phyloP scores from a whole-genome alignment of 805 yeast genomes.

The Saccharomycopsis capsularis region DNA sequence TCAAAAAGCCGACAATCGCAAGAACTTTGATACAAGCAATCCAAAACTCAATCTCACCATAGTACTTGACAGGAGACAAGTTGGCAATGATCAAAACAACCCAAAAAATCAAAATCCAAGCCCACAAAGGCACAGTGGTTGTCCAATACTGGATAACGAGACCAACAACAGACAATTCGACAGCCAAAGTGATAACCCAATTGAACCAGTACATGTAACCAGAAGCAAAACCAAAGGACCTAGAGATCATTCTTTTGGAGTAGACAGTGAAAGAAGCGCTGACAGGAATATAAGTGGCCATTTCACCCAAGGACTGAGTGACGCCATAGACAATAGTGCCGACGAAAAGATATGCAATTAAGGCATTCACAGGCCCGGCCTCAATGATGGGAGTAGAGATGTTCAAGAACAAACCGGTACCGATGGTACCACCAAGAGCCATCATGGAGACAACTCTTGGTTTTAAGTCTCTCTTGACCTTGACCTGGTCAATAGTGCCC shows the following conservation, averaged over 20 bases:
- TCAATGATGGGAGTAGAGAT: conserved; percentile 45
- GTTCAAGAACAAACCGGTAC: conserved; percentile 63
- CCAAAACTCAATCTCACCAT: conserved; percentile 57
- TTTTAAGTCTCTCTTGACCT: conserved; percentile 50
- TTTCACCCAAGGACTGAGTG: conserved; percentile 63
- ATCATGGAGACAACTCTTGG: conserved; percentile 64
- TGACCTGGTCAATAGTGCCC: conserved; percentile 17
- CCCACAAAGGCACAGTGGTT: conserved; percentile 46
- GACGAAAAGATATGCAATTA: conserved; percentile 56
- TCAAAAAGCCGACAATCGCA: conserved; percentile 48
- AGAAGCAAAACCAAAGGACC: conserved; percentile 59
- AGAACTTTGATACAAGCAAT: conserved; percentile 45
- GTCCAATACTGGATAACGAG: conserved; percentile 51
- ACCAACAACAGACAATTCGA: conserved; percentile 50
- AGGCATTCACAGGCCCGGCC: conserved; percentile 59
- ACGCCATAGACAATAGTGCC: conserved; percentile 54
- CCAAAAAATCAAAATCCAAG: conserved; percentile 53
- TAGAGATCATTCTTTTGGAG: conserved; percentile 52
- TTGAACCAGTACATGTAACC: conserved; percentile 69
- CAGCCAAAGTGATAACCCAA: conserved; percentile 66
- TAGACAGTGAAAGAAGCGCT: conserved; percentile 57
- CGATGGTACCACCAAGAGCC: conserved; percentile 69
- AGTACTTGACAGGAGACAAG: conserved; percentile 47
- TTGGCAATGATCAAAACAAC: conserved; percentile 39
- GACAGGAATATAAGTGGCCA: conserved; percentile 66